Base-by-base conservation (phyloP, 2,329 filamentous ascomycete species). In the Blastomyces percursus region DNA sequence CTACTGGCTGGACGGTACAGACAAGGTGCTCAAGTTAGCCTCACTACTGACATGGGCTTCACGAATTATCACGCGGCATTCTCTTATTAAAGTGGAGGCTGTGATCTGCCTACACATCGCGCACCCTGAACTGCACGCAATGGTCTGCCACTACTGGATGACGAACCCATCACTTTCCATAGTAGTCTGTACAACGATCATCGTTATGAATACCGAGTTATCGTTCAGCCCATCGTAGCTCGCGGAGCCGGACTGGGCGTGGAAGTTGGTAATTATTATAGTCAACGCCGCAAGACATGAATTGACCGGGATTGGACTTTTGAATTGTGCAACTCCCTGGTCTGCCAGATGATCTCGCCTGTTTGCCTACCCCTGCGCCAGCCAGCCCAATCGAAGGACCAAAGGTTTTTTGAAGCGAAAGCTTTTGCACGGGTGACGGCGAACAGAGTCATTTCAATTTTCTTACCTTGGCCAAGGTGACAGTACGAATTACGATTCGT, bases 271-370 rank as follows among this genome's bases (percentile, higher is more conserved):
- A 12, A 27, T 24, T 24, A 3, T 42, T 16, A 3, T 42, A 3
- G 32, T 24, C n/a, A 24, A 14, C 35, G n/a, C 32, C 54, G 27
- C 6, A 55, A 21, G 11, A 57, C 2, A 42, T 5, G 21, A 42
- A 42, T n/a, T n/a, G 6, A 35, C 11, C 14, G 8, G 57, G 57
- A 59, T 46, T 59, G 57, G 56, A 11, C 42, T 24, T 30, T 48
- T 2, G 56, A 32, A 46, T 46, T 24, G 40, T 16, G 56, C 11
- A 5, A 12, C 38, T 12, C 16, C 27, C 32, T 32, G 42, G 27
- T 14, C 30, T 32, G 27, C 57, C 40, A 48, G 57, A 32, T 59
- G 57, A 59, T 59, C 27, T 59, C 19, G 57, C 57, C 40, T 59
- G 57, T 35, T 59, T 32, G 57, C 57, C 57, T 35, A 48, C 42